Evolutionary conservation across 345 rosid species (phyloP), one percentile per base, ranked within the genome.

Genomic region (Cardamine chenopodiifolia): DNA sequence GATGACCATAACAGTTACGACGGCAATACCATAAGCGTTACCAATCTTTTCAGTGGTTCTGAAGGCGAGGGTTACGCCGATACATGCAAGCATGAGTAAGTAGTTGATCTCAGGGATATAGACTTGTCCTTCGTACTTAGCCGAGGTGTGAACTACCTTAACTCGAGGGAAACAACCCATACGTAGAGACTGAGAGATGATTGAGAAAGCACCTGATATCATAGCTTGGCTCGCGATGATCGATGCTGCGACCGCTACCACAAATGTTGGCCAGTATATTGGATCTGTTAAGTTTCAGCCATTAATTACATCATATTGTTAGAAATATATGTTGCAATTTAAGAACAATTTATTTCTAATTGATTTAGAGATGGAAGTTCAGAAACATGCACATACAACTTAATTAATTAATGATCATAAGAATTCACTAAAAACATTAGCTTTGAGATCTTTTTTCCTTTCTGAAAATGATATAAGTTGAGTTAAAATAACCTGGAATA

Each of bases 151-250:
- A 34, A 90, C 84, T 20, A 93, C 88, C 69, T 85, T 86, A 15
- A 92, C 96, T 19, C 92, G 76, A 8, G 98, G 98, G 71, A 92
- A 92, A 72, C 96, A 92, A 10, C 88, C 84, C 9, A 88, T 87
- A 15, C 79, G 71, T 34, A 83, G 60, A 2, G 98, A 88, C 55
- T 92, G 96, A 0, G 89, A 77, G 40, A 90, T 69, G 29, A 92
- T 79, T 7, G 96, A 71, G 63, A 90, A 92, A 0, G 93, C 81
- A 1, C 89, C 98, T 0, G 95, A 88, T 49, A 92, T 92, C 88
- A 90, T 84, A 53, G 98, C 92, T 68, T 92, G 98, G 78, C 96
- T 90, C 0, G 98, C 98, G 1, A 90, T 85, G n/a, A 92, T 79
- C 0, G 98, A 70, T 8, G 98, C 96, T 1, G 83, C 86, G 0